A percentile compares a stretch with the other conserved stretches of the same genome.
phyloP scores from a whole-genome alignment of 2,329 filamentous ascomycete species.

The Thyridium curvatum region DNA sequence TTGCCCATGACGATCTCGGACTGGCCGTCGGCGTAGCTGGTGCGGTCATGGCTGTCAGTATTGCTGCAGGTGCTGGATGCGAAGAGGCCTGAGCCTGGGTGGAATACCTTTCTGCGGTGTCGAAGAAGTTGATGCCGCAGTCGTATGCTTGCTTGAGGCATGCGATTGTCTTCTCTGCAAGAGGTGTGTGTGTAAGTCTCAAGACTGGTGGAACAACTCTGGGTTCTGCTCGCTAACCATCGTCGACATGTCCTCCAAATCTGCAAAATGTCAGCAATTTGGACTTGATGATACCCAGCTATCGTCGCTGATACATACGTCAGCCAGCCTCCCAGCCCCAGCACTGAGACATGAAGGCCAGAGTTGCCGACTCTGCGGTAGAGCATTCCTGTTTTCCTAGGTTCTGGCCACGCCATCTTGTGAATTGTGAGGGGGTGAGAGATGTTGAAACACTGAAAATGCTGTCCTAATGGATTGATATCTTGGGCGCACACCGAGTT shows the following conservation, averaged over 20 bases:
- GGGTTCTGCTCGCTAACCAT: slow-evolving; percentile 11
- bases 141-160: slow-evolving; percentile 59
- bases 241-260: slow-evolving; percentile 22
- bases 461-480: too few relatives aligned
- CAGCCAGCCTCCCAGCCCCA: slow-evolving; percentile 59
- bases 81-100: background rate
- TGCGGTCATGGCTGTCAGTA: too few relatives aligned
- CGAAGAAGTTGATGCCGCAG: slow-evolving; percentile 57
- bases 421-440: background rate
- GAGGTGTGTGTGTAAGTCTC: background rate
- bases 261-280: slow-evolving; percentile 2
- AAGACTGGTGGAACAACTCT: too few relatives aligned
- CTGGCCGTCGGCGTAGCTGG: slow-evolving; percentile 51
- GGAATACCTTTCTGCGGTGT: slow-evolving; percentile 44
- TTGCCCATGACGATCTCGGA: slow-evolving; percentile 59
- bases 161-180: slow-evolving; percentile 48
- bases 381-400: slow-evolving; percentile 35
- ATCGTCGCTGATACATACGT: slow-evolving; percentile 60
- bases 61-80: slow-evolving; percentile 26
- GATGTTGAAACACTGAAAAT: background rate
- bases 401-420: slow-evolving; percentile 35
- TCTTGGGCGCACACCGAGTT: too few relatives aligned
- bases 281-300: background rate
- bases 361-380: slow-evolving; percentile 39
- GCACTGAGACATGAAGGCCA: slow-evolving; percentile 61